phyloP scores from a whole-genome alignment of 1,284 basidiomycete species.

The Leccinum griseonigrum region DNA sequence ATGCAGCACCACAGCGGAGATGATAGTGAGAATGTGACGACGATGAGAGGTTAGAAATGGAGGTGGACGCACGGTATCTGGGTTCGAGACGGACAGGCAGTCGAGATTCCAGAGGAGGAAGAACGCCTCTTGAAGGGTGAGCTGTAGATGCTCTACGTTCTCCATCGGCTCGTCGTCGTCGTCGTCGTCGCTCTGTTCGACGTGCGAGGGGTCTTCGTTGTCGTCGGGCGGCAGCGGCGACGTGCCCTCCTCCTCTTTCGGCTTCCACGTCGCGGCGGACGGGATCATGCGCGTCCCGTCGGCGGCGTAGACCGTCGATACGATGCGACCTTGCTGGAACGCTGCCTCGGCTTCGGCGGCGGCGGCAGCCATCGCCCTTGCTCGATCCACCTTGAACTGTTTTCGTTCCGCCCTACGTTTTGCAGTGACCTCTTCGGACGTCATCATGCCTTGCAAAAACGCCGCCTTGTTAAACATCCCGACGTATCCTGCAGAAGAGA shows the following conservation, averaged over 20 bases:
- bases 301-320: slow-evolving; percentile 52
- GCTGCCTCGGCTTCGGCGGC: slow-evolving; percentile 72
- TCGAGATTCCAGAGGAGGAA: slow-evolving; percentile 86
- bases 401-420: slow-evolving; percentile 81
- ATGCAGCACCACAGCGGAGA: background rate
- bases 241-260: slow-evolving; percentile 25
- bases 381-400: slow-evolving; percentile 89
- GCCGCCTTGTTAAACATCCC: background rate
- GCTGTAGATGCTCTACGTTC: slow-evolving; percentile 89
- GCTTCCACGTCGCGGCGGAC: slow-evolving; percentile 77
- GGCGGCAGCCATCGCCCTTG: slow-evolving; percentile 70
- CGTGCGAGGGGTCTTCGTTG: slow-evolving; percentile 4
- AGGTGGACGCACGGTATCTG: slow-evolving; percentile 51
- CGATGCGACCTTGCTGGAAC: slow-evolving; percentile 61
- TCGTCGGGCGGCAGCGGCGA: background rate
- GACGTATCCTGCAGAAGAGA: background rate
- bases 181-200: slow-evolving; percentile 27
- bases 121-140: slow-evolving; percentile 90
- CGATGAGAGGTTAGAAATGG: background rate
- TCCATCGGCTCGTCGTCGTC: slow-evolving; percentile 48
- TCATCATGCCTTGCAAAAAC: slow-evolving; percentile 44
- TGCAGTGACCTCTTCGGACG: slow-evolving; percentile 86
- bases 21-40: slow-evolving; percentile 4
- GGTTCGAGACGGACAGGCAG: slow-evolving; percentile 74
- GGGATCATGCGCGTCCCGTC: slow-evolving; percentile 51